These are phyloP conservation scores for Zarea fungicola DNA, from an alignment of 2,329 filamentous ascomycete genomes.

Conservation along the genomic window DNA sequence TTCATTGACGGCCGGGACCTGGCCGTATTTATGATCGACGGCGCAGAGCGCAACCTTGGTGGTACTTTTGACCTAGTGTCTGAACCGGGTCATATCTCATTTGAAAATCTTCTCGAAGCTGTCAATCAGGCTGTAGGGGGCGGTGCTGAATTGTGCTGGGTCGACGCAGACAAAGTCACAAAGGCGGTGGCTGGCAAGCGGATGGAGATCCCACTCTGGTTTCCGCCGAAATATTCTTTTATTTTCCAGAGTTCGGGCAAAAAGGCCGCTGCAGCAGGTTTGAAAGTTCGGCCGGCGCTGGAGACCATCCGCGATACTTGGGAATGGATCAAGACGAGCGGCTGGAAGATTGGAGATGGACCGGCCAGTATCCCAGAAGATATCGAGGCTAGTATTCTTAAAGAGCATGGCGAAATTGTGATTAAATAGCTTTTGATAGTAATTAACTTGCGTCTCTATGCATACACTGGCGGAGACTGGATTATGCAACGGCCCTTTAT, in stretches of 20 bases:
- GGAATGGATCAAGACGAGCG: constrained; percentile 8
- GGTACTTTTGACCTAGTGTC: constrained; percentile 8
- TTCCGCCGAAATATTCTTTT: background rate
- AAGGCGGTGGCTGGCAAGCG: background rate
- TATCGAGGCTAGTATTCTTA: background rate
- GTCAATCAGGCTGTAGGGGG: constrained; percentile 2
- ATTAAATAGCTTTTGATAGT: background rate
- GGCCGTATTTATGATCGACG: constrained; percentile 13
- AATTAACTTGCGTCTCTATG: too few species aligned
- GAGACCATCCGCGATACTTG: constrained; percentile 14
- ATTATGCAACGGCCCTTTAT: background rate
- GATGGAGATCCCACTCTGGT: constrained; percentile 14
- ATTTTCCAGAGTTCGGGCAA: constrained; percentile 1
- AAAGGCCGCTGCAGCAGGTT: constrained; percentile 4
- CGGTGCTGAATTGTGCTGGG: constrained; percentile 11
- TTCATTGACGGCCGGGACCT: constrained; percentile 16
- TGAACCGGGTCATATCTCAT: background rate
- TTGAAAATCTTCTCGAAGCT: constrained; percentile 6
- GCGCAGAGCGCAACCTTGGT: constrained; percentile 8
- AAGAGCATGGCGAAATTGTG: background rate
- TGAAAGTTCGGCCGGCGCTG: constrained; percentile 8
- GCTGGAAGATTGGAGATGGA: constrained; percentile 5
- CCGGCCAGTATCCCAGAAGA: constrained; percentile 4
- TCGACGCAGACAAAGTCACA: constrained; percentile 9
- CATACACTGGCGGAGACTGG: background rate